A percentile compares a stretch with the other conserved stretches of the same genome.
Evolutionary conservation across 371 early-diverging fungal species (phyloP).

Genomic region (Edhazardia aedis): DNA sequence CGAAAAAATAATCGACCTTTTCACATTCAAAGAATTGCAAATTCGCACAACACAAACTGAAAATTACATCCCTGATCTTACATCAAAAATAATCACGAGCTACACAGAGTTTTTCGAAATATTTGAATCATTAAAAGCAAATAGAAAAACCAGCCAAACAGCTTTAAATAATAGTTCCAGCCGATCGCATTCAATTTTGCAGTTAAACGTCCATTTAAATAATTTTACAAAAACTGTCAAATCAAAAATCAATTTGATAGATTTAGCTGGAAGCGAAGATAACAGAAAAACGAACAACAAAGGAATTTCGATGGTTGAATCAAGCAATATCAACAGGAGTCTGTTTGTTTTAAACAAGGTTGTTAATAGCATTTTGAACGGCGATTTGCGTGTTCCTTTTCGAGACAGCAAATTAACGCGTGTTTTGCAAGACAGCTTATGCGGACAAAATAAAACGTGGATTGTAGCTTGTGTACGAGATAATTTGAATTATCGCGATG

Average conservation of each 20-base stretch:
- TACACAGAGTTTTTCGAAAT: neutral
- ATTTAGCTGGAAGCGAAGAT: conserved; percentile 57
- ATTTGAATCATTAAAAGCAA: neutral
- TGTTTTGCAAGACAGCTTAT: conserved; percentile 52
- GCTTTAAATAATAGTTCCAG: neutral
- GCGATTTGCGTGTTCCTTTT: conserved; percentile 50
- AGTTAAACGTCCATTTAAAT: neutral
- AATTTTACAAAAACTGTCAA: neutral
- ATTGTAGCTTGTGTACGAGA: conserved; percentile 47
- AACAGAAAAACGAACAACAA: conserved; percentile 54
- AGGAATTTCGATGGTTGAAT: conserved; percentile 51
- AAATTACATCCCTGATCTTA: neutral
- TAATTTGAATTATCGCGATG: conserved; percentile 38
- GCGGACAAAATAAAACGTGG: conserved; percentile 49
- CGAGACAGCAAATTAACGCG: conserved; percentile 57
- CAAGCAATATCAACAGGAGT: conserved; percentile 54
- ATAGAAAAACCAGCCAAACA: neutral
- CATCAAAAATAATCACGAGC: neutral
- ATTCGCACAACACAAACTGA: neutral
- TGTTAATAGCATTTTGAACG: conserved; percentile 51
- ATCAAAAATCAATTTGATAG: conserved; percentile 45
- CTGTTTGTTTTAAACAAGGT: conserved; percentile 55
- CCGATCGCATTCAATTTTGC: neutral
- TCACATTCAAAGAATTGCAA: neutral
- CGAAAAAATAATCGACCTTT: neutral